phyloP scores from a whole-genome alignment of 257 asterid genomes.

The Petrea volubilis region DNA sequence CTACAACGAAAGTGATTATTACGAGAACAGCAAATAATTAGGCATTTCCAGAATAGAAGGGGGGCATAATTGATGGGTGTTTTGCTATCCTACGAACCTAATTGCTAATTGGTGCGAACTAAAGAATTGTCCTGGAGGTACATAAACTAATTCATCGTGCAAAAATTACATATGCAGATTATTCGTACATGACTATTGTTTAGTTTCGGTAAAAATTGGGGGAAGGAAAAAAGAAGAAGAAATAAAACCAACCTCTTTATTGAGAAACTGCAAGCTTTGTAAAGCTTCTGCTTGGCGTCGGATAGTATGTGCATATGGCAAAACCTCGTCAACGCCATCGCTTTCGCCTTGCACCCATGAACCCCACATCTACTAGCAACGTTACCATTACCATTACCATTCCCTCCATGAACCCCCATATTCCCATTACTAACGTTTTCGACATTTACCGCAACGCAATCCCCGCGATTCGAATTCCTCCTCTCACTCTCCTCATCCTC shows the following conservation, averaged over 20 bases:
- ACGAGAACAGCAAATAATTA: not conserved
- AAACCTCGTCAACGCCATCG: constrained; percentile 50
- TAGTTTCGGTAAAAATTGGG: not conserved
- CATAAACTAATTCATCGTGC: not conserved
- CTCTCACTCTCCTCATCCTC: constrained; percentile 53
- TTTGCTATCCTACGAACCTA: not conserved
- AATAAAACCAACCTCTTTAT: constrained; percentile 62
- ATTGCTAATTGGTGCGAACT: not conserved
- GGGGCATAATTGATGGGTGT: too few species aligned
- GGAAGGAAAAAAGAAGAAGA: not conserved
- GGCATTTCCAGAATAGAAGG: not conserved
- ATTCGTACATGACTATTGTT: not conserved
- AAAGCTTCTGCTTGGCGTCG: constrained; percentile 78
- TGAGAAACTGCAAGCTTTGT: constrained; percentile 72
- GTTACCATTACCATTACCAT: constrained; percentile 6
- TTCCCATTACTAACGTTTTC: constrained; percentile 32
- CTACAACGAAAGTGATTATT: not conserved
- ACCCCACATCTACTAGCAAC: constrained; percentile 33
- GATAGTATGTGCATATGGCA: constrained; percentile 70
- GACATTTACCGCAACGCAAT: constrained; percentile 20
- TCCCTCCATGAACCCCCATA: constrained; percentile 29
- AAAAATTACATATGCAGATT: not conserved
- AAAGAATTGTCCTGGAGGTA: not conserved
- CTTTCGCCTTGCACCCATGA: constrained; percentile 53
- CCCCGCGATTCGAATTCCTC: constrained; percentile 30